Base-by-base conservation (phyloP, 1,284 basidiomycete genomes). In the Austroboletus rostrupii region DNA sequence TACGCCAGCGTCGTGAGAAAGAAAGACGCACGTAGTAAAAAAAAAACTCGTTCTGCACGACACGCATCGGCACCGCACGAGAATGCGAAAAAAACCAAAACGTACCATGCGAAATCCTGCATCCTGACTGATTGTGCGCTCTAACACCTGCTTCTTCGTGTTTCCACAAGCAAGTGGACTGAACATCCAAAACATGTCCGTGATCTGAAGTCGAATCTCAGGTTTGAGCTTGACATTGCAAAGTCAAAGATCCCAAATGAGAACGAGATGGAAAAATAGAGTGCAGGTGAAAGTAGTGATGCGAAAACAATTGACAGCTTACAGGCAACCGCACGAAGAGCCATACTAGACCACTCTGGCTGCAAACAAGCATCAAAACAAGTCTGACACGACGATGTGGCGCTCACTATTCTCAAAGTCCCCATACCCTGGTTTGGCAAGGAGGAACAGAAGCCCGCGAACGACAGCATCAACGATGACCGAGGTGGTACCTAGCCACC, bases 81-180 rank as follows among this genome's bases (percentile, higher is more conserved):
- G 14, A 28, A n/a, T n/a, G 16, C 8, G 10, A 21, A 26, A 28
- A 9, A 20, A 17, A 21, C 4, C 4, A 13, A 26, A 26, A 65
- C 86, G 52, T 62, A 89, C 85, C 95, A 98, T 49, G 85, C 82
- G 66, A 99, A 98, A 69, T 99, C 97, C 96, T 97, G 99, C 2
- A 83, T 87, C 72, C 86, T 90, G 48, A 94, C 61, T 91, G 92
- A 94, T 63, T 85, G 85, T 6, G 93, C 86, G 41, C 74, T 77
- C 53, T 81, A 70, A 64, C 96, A 99, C 53, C 53, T 89, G 78
- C 12, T 64, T 65, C 68, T 78, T 86, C 28, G 94, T 99, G 17
- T 71, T 79, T 0, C 92, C 97, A 67, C 99, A 99, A 0, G 82
- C 77, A 43, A 99, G 68, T 0, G 96, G 89, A 55, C 86, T 88